Percentiles rank a stretch among this genome's conserved stretches.
Evolutionary conservation across 2,329 filamentous ascomycete genomes (phyloP).

Genomic region (Ophiocordyceps camponoti-saundersi): DNA sequence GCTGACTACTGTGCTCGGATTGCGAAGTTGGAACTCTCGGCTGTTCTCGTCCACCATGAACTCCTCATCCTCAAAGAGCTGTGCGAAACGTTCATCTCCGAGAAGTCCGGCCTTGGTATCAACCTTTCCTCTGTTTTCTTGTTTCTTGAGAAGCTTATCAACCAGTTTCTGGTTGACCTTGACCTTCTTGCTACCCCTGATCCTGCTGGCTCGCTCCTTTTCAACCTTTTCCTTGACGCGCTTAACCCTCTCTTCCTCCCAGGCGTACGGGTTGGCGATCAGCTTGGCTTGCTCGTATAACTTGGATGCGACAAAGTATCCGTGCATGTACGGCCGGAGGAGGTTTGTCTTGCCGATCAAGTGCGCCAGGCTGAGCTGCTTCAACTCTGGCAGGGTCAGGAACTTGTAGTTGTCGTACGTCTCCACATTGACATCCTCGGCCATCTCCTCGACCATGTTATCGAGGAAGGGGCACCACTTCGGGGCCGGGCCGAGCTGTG

Average conservation of each 20-base stretch:
- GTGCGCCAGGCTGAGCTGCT: conserved; percentile 71
- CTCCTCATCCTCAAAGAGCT: conserved; percentile 82
- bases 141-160: conserved; percentile 53
- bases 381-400: conserved; percentile 73
- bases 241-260: conserved; percentile 83
- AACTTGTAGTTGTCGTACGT: conserved; percentile 99
- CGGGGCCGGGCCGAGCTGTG: conserved; percentile 80
- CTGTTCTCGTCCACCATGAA: conserved; percentile 84
- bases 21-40: conserved; percentile 72
- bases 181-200: conserved; percentile 88
- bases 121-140: conserved; percentile 39
- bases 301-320: conserved; percentile 91
- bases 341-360: conserved; percentile 81
- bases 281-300: conserved; percentile 88
- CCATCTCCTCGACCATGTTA: conserved; percentile 97
- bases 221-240: conserved; percentile 89
- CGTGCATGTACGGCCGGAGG: conserved; percentile 94
- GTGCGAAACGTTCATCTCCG: conserved; percentile 70
- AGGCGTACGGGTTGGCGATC: conserved; percentile 85
- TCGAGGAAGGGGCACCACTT: conserved; percentile 95
- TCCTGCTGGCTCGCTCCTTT: conserved; percentile 88
- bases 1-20: conserved; percentile 57
- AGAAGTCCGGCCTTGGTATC: conserved; percentile 51
- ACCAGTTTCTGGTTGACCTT: conserved; percentile 83
- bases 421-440: conserved; percentile 59